Conservation (phyloP, 2,329 filamentous ascomycete species). For the Periglandula ipomoeae region DNA sequence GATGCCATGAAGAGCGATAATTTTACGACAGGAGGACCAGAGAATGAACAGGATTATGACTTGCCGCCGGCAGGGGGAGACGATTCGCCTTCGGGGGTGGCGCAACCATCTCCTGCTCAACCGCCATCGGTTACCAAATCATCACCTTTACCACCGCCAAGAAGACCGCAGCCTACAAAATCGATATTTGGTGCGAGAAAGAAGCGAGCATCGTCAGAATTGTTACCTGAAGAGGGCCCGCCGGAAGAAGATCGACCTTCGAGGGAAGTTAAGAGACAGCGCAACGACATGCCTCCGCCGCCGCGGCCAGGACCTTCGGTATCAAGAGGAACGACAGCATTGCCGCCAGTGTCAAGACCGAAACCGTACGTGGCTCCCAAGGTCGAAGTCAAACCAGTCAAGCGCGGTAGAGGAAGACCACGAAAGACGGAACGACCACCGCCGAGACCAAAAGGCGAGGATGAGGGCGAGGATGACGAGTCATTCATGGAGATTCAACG, state of each 20-base stretch:
- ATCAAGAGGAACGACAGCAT: conserved; percentile 12
- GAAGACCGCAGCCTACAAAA: background rate
- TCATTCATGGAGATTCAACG: conserved; percentile 40
- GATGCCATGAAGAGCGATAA: conserved; percentile 19
- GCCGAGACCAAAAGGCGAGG: conserved; percentile 23
- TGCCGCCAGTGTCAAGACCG: background rate
- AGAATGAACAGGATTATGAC: conserved; percentile 10
- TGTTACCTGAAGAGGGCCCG: conserved; percentile 12
- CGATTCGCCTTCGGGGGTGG: conserved; percentile 8
- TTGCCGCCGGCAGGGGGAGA: background rate
- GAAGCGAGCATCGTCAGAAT: conserved; percentile 2
- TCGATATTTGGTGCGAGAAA: background rate
- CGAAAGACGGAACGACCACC: conserved; percentile 11
- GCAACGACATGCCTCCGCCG: conserved; percentile 16
- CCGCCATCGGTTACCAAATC: background rate
- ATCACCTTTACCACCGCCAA: background rate
- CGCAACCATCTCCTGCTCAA: background rate
- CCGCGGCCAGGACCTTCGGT: conserved; percentile 16
- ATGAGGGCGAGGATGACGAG: conserved; percentile 27
- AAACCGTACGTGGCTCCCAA: background rate
- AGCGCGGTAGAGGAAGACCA: conserved; percentile 7
- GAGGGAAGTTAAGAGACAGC: conserved; percentile 18
- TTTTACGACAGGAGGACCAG: background rate
- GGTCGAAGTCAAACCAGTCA: conserved; percentile 1
- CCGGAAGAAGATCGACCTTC: conserved; percentile 14